Conservation (phyloP, 2,329 filamentous ascomycete genomes). For the Sphaerulina musiva region DNA sequence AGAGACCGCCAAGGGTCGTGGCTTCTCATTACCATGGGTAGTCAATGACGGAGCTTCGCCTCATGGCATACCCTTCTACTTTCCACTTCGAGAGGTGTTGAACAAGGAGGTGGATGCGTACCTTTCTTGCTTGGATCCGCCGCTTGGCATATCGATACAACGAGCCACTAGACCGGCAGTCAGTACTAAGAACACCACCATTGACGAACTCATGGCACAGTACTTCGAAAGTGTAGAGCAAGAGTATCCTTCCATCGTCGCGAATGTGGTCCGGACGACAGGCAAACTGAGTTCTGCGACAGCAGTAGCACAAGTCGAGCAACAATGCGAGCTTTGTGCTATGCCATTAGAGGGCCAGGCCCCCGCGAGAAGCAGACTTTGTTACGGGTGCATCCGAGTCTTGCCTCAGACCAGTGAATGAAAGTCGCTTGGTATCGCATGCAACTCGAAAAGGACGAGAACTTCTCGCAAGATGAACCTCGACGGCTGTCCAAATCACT, state of each 20-base stretch:
- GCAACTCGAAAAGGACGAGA: neutral
- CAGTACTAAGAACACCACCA: constrained; percentile 72
- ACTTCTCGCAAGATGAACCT: neutral
- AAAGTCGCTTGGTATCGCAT: neutral
- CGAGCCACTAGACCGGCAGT: constrained; percentile 36
- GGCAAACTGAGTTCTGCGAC: constrained; percentile 60
- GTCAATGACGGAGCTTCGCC: constrained; percentile 66
- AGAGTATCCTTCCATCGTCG: constrained; percentile 83
- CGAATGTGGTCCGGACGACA: constrained; percentile 91
- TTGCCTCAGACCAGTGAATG: constrained; percentile 13
- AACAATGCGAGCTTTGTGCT: constrained; percentile 60
- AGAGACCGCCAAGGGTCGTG: constrained; percentile 85
- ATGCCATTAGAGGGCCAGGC: constrained; percentile 49
- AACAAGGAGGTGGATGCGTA: constrained; percentile 72
- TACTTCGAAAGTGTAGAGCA: constrained; percentile 84
- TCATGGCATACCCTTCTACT: constrained; percentile 58
- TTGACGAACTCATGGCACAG: constrained; percentile 81
- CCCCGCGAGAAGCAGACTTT: constrained; percentile 43
- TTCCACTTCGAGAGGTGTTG: constrained; percentile 78
- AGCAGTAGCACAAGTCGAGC: constrained; percentile 28
- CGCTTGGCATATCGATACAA: constrained; percentile 36
- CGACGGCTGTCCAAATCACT: neutral
- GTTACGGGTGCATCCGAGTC: constrained; percentile 60
- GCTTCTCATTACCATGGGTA: constrained; percentile 74
- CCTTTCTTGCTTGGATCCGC: constrained; percentile 36